These are phyloP conservation scores for Candida loeiensis DNA, from an alignment of 805 yeast species.

Conservation along the genomic window DNA sequence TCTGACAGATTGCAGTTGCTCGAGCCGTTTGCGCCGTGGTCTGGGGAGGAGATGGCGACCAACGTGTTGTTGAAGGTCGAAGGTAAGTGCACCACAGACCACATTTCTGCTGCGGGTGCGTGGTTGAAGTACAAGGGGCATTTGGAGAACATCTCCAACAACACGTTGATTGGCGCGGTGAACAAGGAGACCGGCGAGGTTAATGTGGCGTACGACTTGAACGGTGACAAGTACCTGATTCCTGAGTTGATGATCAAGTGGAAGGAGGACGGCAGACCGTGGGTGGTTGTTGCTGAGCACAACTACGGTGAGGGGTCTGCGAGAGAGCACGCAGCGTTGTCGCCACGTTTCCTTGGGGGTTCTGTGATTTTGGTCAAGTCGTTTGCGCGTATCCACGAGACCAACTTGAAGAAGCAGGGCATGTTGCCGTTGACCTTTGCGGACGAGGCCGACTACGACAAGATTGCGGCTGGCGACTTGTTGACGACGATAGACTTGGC, in stretches of 20 bases:
- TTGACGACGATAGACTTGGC: constrained; percentile 69
- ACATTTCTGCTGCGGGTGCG: constrained; percentile 97
- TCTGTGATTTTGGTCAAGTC: constrained; percentile 84
- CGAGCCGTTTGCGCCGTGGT: constrained; percentile 86
- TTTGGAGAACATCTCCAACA: constrained; percentile 89
- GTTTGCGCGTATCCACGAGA: constrained; percentile 97
- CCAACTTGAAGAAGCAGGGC: constrained; percentile 97
- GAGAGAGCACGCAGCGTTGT: constrained; percentile 97
- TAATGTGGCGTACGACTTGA: constrained; percentile 81
- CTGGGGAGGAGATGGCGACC: constrained; percentile 76
- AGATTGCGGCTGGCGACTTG: constrained; percentile 69
- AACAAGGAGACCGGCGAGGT: constrained; percentile 97
- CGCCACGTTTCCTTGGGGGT: constrained; percentile 94
- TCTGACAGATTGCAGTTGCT: constrained; percentile 88
- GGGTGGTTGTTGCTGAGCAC: constrained; percentile 98
- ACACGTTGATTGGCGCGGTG: constrained; percentile 94
- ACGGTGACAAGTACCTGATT: constrained; percentile 72
- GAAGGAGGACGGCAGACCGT: constrained; percentile 79
- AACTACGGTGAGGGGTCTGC: constrained; percentile 99
- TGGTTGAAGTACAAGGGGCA: constrained; percentile 99
- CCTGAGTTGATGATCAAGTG: constrained; percentile 97
- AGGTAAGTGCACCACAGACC: constrained; percentile 98
- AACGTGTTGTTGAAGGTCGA: constrained; percentile 84
- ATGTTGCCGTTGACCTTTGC: constrained; percentile 93
- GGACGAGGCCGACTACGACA: constrained; percentile 84